A percentile compares a stretch with the other conserved stretches of the same genome.
phyloP scores from a whole-genome alignment of 768 basidiomycete genomes.

The Trametes cingulata region DNA sequence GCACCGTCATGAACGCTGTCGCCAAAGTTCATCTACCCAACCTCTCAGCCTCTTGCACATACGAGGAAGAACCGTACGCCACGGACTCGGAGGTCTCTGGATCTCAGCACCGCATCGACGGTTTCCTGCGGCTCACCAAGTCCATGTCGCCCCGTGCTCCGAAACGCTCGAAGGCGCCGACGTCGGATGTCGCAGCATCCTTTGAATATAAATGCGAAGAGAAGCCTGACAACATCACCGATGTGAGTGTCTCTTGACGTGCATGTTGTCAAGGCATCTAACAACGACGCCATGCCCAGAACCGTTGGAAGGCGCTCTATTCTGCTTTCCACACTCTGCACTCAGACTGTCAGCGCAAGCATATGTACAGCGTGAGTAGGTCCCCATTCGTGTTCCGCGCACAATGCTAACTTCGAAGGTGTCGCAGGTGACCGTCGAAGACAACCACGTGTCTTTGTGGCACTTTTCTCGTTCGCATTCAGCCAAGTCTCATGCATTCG shows the following conservation, averaged over 20 bases:
- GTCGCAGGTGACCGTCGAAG: slow-evolving; percentile 4
- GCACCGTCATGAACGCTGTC: neutral
- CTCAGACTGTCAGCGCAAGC: neutral
- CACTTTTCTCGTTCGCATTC: slow-evolving; percentile 3
- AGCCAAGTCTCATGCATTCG: neutral
- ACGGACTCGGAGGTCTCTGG: neutral
- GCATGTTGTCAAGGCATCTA: neutral
- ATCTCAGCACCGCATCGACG: neutral
- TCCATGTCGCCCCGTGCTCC: neutral
- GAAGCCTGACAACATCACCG: neutral
- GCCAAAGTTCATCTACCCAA: neutral
- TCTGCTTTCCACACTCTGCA: neutral
- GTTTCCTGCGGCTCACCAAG: neutral
- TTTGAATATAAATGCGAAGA: neutral
- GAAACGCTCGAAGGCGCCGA: neutral
- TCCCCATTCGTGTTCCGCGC: neutral
- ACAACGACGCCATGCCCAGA: neutral
- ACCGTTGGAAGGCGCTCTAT: neutral
- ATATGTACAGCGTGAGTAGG: slow-evolving; percentile 1
- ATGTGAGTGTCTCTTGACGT: neutral
- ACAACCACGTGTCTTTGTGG: neutral
- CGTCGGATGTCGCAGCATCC: neutral
- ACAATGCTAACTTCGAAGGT: no score
- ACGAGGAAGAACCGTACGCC: neutral
- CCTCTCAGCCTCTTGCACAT: neutral